Evolutionary conservation across 2,329 filamentous ascomycete genomes (phyloP), one percentile per base, ranked within the genome.

Genomic region (Dactylellina cionopaga): DNA sequence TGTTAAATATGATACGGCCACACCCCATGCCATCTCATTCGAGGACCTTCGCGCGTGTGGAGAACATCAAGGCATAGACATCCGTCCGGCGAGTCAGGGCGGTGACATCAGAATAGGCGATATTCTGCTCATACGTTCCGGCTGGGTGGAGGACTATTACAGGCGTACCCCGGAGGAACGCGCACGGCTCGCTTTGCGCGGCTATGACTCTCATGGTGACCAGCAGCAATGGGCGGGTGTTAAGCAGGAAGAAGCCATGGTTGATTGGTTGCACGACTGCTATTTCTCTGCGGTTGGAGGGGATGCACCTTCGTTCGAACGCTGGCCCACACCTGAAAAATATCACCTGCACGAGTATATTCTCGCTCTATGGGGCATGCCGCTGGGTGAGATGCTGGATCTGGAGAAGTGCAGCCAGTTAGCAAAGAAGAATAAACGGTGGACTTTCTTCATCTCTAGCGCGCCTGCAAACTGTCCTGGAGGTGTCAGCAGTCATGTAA

Each of bases 181-280:
- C 2, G 17, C 9, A 3, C 11, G 51, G 47, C n/a, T 11, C 5
- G 11, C 33, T 22, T 29, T 13, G 15, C 43, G 39, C 7, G 55
- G 74, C 2, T 35, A 19, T 29, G 33, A 22, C 1, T 75, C 80
- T 0, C 75, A 78, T 24, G 79, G 81, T 39, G 81, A 81, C 5
- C 79, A 81, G 2, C 78, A 82, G 51, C 60, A 79, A 6, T 87
- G 83, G 76, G 83, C 82, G 0, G 85, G 85, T 0, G 64, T 87
- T 2, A 82, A 81, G 47, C 84, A 86, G 74, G 84, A 85, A 52
- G 80, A 85, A 49, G 84, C 84, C 44, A 84, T 88, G 2, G 81
- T 86, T 5, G 84, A 86, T 58, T 92, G 89, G 88, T 74, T 91
- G 68, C 89, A 90, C 81, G 87, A 91, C 76, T 86, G 84, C 75